These are phyloP conservation scores for Heritiera littoralis DNA, from an alignment of 345 rosid genomes.

Conservation along the genomic window DNA sequence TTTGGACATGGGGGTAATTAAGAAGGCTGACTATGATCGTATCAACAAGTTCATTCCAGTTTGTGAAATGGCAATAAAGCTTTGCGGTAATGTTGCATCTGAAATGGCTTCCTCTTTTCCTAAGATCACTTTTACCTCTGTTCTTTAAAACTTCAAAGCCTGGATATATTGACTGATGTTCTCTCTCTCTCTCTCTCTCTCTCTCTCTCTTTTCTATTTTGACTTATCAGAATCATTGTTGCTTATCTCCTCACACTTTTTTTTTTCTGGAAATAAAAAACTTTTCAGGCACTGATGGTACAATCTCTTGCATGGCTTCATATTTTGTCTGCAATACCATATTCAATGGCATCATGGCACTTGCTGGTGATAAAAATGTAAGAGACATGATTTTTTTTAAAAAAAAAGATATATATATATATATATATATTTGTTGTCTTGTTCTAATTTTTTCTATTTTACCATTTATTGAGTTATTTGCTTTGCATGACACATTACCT, in stretches of 20 bases:
- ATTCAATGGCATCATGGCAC: slow-evolving; percentile 67
- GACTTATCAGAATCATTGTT: neutral
- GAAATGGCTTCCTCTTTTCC: slow-evolving; percentile 22
- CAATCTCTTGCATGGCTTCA: slow-evolving; percentile 89
- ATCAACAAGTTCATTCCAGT: slow-evolving; percentile 80
- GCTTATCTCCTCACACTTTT: neutral
- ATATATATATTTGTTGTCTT: neutral
- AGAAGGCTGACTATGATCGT: slow-evolving; percentile 51
- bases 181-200: neutral
- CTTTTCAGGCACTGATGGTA: slow-evolving; percentile 88
- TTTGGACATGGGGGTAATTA: slow-evolving; percentile 75
- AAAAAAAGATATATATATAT: neutral
- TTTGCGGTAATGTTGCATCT: slow-evolving; percentile 62
- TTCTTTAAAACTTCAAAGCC: slow-evolving; percentile 28
- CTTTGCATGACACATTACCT: neutral
- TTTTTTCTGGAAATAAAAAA: neutral
- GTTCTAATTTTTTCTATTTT: neutral
- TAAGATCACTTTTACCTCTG: neutral
- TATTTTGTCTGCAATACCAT: slow-evolving; percentile 88
- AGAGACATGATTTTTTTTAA: slow-evolving; percentile 26
- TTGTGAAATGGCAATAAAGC: slow-evolving; percentile 83
- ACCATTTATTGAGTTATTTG: neutral
- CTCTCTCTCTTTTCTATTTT: neutral
- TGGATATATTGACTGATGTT: slow-evolving; percentile 33
- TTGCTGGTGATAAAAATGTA: slow-evolving; percentile 73